These are phyloP conservation scores for Cetradonia linearis DNA, from an alignment of 495 filamentous ascomycete species.

Conservation along the genomic window DNA sequence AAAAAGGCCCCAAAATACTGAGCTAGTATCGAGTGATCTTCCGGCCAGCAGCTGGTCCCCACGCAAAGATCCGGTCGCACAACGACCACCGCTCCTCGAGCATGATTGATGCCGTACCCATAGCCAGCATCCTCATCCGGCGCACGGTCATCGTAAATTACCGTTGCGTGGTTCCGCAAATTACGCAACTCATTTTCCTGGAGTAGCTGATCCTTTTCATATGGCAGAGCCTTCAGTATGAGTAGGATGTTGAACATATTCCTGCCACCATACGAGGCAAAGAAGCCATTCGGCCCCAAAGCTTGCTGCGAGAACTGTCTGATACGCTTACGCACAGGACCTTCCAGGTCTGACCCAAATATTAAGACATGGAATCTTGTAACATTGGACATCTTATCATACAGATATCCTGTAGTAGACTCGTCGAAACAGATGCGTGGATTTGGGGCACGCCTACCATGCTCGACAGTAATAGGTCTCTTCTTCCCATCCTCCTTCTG, in stretches of 20 bases:
- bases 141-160: conserved; percentile 29
- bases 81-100: conserved; percentile 27
- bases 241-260: conserved; percentile 30
- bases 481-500: not conserved
- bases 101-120: conserved; percentile 28
- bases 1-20: conserved; percentile 2
- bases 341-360: conserved; percentile 28
- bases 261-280: conserved; percentile 24
- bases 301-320: not conserved
- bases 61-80: conserved; percentile 31
- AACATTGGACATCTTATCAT: conserved; percentile 27
- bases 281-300: conserved; percentile 22
- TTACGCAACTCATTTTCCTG: not conserved
- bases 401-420: conserved; percentile 29
- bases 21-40: not conserved
- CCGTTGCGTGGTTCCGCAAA: conserved; percentile 15
- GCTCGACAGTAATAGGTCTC: conserved; percentile 2
- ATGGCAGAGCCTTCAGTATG: conserved; percentile 27
- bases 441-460: conserved; percentile 31
- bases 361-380: conserved; percentile 28
- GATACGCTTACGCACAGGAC: conserved; percentile 18
- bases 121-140: conserved; percentile 31
- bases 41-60: conserved; percentile 21
- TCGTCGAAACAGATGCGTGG: conserved; percentile 29
- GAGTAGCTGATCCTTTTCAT: conserved; percentile 6